Percentiles rank a stretch among this genome's conserved stretches.
These are phyloP conservation scores for Helotiales sp. DNA, from an alignment of 2,329 filamentous ascomycete species.

Conservation along the genomic window DNA sequence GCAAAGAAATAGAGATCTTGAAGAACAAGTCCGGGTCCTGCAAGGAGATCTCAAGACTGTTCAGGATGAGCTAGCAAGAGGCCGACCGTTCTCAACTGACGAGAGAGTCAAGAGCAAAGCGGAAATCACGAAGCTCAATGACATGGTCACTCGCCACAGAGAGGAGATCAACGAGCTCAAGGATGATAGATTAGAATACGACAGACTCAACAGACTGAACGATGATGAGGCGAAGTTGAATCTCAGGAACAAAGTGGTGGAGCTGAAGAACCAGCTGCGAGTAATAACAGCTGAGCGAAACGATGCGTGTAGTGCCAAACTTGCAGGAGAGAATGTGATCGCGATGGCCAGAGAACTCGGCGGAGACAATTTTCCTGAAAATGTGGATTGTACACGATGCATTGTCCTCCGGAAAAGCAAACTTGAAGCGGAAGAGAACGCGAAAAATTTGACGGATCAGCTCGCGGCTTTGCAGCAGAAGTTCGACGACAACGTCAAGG, in stretches of 20 bases:
- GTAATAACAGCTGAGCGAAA: background rate
- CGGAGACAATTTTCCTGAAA: background rate
- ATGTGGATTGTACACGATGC: background rate
- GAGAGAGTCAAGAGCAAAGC: background rate
- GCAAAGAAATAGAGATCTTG: background rate
- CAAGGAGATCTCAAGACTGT: background rate
- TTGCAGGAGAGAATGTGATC: background rate
- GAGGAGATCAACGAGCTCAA: background rate
- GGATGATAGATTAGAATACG: background rate
- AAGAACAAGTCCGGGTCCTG: background rate
- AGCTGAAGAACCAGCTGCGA: background rate
- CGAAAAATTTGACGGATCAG: background rate
- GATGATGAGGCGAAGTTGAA: background rate
- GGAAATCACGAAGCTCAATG: background rate
- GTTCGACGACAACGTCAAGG: background rate
- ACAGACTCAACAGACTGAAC: background rate
- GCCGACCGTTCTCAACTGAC: background rate
- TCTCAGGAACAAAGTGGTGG: background rate
- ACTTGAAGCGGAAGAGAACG: background rate
- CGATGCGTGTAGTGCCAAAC: background rate
- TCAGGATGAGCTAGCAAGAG: background rate
- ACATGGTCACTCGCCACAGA: background rate
- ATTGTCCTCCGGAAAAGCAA: background rate
- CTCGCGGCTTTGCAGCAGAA: background rate
- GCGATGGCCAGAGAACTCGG: background rate